phyloP scores from a whole-genome alignment of 345 rosid genomes.

The Microcos paniculata region DNA sequence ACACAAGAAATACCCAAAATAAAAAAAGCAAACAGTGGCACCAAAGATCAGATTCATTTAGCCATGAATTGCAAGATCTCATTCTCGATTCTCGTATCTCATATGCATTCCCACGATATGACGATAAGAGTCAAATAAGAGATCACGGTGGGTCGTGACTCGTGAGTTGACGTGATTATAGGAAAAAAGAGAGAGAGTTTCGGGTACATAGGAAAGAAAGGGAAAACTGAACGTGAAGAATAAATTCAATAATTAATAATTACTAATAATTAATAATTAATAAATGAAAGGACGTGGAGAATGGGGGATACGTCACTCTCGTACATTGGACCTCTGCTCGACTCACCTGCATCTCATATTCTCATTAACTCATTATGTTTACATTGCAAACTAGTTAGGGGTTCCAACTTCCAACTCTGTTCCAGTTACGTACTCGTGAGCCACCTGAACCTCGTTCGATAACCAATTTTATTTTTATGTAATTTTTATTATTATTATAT shows the following conservation, averaged over 20 bases:
- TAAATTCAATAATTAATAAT: not conserved
- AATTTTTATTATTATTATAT: not conserved
- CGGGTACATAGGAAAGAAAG: not conserved
- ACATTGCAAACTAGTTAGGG: no score
- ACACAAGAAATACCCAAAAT: not conserved
- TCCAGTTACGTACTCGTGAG: no score
- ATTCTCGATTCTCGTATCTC: not conserved
- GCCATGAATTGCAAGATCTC: no score
- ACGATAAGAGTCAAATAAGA: not conserved
- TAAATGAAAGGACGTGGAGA: conserved; percentile 18
- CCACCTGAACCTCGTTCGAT: no score
- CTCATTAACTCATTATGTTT: not conserved
- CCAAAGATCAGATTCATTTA: not conserved
- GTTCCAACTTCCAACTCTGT: no score
- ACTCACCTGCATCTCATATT: not conserved
- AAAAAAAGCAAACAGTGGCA: not conserved
- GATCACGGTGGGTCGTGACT: not conserved
- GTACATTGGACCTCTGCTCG: not conserved
- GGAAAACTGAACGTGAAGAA: not conserved
- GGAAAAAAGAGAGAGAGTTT: not conserved
- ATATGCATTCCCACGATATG: not conserved
- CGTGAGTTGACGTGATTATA: not conserved
- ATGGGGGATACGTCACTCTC: conserved; percentile 5
- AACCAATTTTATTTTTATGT: no score
- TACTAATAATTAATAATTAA: not conserved